Percentiles rank a stretch among this genome's conserved stretches.
phyloP scores from a whole-genome alignment of 192 early-diverging fungal genomes.

The Mortierella antarctica region DNA sequence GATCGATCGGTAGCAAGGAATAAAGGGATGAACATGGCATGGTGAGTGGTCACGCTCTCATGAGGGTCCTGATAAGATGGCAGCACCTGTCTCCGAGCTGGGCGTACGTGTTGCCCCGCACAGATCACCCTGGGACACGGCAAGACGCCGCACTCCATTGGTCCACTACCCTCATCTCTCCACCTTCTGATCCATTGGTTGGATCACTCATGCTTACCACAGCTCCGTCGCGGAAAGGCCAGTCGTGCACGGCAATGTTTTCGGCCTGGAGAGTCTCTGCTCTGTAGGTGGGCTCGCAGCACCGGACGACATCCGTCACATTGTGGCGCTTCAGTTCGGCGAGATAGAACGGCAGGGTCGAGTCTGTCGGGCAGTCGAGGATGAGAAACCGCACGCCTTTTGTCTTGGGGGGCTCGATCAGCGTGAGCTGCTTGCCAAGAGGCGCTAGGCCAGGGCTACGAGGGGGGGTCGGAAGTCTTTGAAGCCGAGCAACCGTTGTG shows the following conservation, averaged over 20 bases:
- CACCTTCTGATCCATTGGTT: no score
- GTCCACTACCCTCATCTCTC: no score
- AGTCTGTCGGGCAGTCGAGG: slow-evolving; percentile 91
- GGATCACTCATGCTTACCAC: slow-evolving; percentile 57
- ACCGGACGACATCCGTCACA: slow-evolving; percentile 91
- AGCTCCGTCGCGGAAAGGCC: slow-evolving; percentile 92
- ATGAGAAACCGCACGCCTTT: slow-evolving; percentile 84
- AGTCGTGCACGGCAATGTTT: slow-evolving; percentile 86
- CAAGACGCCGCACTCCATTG: no score
- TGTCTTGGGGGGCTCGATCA: slow-evolving; percentile 68
- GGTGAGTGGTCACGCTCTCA: no score
- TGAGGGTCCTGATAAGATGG: no score
- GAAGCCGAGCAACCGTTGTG: slow-evolving; percentile 22
- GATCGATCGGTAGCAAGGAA: neutral
- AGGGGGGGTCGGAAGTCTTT: slow-evolving; percentile 47
- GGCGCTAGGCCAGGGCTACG: slow-evolving; percentile 50
- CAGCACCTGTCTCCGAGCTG: no score
- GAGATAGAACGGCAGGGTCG: slow-evolving; percentile 80
- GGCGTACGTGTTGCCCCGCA: no score
- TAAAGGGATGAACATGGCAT: no score
- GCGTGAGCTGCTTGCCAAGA: slow-evolving; percentile 71
- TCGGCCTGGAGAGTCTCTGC: slow-evolving; percentile 64
- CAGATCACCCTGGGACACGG: no score
- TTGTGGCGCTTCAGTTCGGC: slow-evolving; percentile 75
- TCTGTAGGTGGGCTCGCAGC: slow-evolving; percentile 91